Evolutionary conservation across 1,284 basidiomycete species (phyloP), one percentile per base, ranked within the genome.

Genomic region (Cutaneotrichosporon spelunceum): DNA sequence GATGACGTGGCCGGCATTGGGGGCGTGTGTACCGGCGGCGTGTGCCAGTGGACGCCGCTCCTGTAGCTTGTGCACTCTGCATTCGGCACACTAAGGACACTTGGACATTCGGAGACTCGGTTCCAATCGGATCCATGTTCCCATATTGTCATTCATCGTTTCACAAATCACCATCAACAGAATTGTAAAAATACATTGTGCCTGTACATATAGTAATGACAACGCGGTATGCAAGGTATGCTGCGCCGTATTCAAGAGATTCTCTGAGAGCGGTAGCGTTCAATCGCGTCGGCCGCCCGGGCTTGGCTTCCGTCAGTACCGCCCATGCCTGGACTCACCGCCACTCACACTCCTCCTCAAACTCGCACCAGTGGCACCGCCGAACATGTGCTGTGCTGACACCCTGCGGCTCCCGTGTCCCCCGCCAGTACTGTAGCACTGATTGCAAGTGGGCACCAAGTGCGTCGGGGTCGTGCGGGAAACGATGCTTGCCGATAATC

Each of bases 351-450:
- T 84, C 86, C 1, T 85, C 80, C 50, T 79, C 78, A 74, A 91
- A 93, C 74, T 93, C 91, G 71, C 91, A 94, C 42, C 85, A 84
- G 34, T 88, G 91, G 64, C 91, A 94, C 56, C 90, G 82, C 58
- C 81, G 73, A 3, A 86, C 81, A 50, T 88, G 81, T 60, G 83
- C 78, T 16, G 87, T 60, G 4, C 82, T 81, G 0, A 93, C 91
- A 2, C 91, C 91, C 24, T 74, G 75, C 0, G 91, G 85, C 19
- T 81, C 80, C 27, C 90, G 81, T 58, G 80, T 66, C 1, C 90
- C 90, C 65, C 83, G 79, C 91, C 91, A 94, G 83, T 87, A 93
- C 45, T 81, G 74, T 13, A 93, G 76, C 1, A 88, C 81, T 54
- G 81, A 82, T 2, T 71, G 67, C 16, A 93, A 77, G 69, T 89